phyloP scores from a whole-genome alignment of 176 grass and related monocot species.

The Rhynchospora breviuscula region DNA sequence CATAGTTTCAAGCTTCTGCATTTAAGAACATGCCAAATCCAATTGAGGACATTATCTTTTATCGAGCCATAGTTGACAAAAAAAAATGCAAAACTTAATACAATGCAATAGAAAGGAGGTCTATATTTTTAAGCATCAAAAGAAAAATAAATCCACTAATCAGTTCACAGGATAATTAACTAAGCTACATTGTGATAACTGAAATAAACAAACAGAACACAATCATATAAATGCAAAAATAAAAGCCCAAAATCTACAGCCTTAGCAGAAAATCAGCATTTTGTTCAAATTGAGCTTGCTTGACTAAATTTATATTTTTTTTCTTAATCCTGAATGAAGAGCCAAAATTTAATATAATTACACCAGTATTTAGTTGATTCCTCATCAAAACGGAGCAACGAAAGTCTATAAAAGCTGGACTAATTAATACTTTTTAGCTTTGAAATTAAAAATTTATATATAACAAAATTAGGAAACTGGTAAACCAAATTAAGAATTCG shows the following conservation, averaged over 20 bases:
- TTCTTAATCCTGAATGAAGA: no score
- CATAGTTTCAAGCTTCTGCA: slow-evolving; percentile 20
- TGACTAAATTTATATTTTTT: not conserved
- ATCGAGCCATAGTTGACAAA: not conserved
- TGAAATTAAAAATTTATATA: no score
- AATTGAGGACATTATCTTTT: not conserved
- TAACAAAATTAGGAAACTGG: no score
- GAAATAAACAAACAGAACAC: not conserved
- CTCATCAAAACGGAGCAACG: not conserved
- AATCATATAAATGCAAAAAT: not conserved
- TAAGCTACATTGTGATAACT: not conserved
- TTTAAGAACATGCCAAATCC: not conserved
- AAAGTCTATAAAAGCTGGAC: not conserved
- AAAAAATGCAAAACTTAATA: no score
- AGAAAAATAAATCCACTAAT: not conserved
- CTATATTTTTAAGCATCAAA: not conserved
- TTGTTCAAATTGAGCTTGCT: not conserved
- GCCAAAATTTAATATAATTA: not conserved
- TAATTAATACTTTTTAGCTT: no score
- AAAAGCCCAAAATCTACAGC: not conserved
- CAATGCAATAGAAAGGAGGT: not conserved
- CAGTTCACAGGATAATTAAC: not conserved
- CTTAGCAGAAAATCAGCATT: no score
- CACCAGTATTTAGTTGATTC: not conserved
- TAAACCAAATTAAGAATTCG: no score